phyloP scores from a whole-genome alignment of 306 rosid species.

The Pterocarpus santalinus region DNA sequence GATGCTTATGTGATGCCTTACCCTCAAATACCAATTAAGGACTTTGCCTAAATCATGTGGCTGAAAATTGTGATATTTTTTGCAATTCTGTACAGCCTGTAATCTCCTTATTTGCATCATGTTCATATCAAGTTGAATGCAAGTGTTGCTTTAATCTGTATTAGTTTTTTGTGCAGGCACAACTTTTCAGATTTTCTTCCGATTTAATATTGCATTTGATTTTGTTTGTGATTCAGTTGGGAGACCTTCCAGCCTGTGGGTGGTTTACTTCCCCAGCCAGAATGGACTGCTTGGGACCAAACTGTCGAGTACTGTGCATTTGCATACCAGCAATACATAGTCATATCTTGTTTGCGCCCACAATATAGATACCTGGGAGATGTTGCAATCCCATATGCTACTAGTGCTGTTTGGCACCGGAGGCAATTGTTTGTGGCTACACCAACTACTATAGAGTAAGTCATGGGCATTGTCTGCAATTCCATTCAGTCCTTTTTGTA shows the following conservation, averaged over 20 bases:
- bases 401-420: constrained; percentile 97
- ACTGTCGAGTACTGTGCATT: constrained; percentile 97
- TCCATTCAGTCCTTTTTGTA: constrained; percentile 14
- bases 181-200: constrained; percentile 18
- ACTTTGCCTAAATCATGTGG: no score
- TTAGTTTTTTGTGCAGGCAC: constrained; percentile 16
- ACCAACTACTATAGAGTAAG: constrained; percentile 98
- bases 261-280: constrained; percentile 97
- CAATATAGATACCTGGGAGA: constrained; percentile 97
- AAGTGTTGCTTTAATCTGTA: constrained; percentile 23
- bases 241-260: constrained; percentile 99
- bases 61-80: no score
- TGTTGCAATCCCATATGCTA: constrained; percentile 93
- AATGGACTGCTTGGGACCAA: constrained; percentile 99
- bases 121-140: constrained; percentile 29
- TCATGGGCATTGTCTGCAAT: constrained; percentile 36
- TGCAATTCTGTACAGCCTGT: no score
- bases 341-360: constrained; percentile 96
- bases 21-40: no score
- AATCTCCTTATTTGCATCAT: no score
- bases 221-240: constrained; percentile 73
- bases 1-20: no score
- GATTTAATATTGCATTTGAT: constrained; percentile 41
- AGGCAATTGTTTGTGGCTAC: constrained; percentile 95
- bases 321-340: constrained; percentile 90